A percentile compares a stretch with the other conserved stretches of the same genome.
phyloP scores from a whole-genome alignment of 306 rosid species.

The Ochetophila trinervis region DNA sequence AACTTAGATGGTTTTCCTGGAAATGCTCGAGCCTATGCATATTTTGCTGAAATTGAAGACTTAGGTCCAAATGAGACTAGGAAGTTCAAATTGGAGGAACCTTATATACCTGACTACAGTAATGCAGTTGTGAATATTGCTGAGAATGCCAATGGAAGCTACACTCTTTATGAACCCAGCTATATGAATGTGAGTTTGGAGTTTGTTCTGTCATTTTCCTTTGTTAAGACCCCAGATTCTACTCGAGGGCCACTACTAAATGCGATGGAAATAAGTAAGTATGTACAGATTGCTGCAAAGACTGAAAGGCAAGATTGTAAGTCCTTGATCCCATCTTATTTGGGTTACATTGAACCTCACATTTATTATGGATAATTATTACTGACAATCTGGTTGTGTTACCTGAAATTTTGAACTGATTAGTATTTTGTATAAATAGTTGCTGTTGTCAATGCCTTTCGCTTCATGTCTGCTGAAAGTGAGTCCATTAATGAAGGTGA shows the following conservation, averaged over 20 bases:
- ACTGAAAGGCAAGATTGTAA: constrained; percentile 71
- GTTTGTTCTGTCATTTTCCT: constrained; percentile 81
- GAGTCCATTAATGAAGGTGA: constrained; percentile 63
- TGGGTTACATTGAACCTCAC: constrained; percentile 1
- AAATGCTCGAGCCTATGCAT: constrained; percentile 82
- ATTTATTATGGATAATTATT: not conserved
- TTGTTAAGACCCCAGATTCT: constrained; percentile 70
- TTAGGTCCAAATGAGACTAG: constrained; percentile 64
- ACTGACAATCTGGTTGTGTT: constrained; percentile 11
- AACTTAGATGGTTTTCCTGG: constrained; percentile 85
- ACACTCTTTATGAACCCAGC: constrained; percentile 92
- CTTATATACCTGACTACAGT: constrained; percentile 60
- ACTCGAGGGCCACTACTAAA: constrained; percentile 77
- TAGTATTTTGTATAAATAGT: constrained; percentile 42
- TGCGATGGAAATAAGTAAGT: constrained; percentile 87
- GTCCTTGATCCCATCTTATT: constrained; percentile 25
- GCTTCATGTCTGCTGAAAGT: constrained; percentile 45
- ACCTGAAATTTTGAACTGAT: constrained; percentile 20
- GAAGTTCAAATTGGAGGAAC: constrained; percentile 72
- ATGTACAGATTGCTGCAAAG: constrained; percentile 53
- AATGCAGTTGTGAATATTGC: constrained; percentile 89
- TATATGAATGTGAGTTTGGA: constrained; percentile 85
- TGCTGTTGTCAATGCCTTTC: constrained; percentile 45
- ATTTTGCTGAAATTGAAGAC: constrained; percentile 80
- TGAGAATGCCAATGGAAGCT: constrained; percentile 91